phyloP scores from a whole-genome alignment of 2,329 filamentous ascomycete genomes.

The Fonsecaea erecta region DNA sequence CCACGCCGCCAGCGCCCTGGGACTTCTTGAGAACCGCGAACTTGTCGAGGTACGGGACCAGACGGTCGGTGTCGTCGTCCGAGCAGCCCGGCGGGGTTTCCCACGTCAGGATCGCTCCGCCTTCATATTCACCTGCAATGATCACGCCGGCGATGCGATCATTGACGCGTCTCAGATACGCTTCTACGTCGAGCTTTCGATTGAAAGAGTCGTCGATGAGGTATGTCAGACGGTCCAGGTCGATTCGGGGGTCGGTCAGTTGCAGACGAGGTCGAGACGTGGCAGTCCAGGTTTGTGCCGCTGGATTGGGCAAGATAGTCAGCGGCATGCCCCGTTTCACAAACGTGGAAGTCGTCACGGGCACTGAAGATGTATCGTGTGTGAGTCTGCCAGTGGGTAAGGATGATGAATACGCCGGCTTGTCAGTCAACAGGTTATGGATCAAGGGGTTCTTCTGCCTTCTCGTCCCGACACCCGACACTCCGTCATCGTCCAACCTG shows the following conservation, averaged over 20 bases:
- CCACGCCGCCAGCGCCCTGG: constrained; percentile 89
- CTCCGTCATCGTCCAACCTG: constrained; percentile 38
- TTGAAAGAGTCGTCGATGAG: constrained; percentile 94
- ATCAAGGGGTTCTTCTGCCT: constrained; percentile 82
- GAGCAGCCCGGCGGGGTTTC: constrained; percentile 71
- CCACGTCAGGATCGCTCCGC: constrained; percentile 93
- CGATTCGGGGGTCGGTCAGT: constrained; percentile 78
- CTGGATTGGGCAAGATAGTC: constrained; percentile 76
- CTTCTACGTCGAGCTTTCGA: constrained; percentile 77
- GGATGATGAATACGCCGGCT: constrained; percentile 89
- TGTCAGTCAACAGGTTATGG: constrained; percentile 94
- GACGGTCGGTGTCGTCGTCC: constrained; percentile 60
- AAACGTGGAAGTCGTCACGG: constrained; percentile 68
- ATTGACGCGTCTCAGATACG: constrained; percentile 82
- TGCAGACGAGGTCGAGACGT: constrained; percentile 67
- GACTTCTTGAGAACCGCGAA: constrained; percentile 89
- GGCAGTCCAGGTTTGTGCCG: constrained; percentile 68
- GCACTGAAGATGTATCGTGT: constrained; percentile 38
- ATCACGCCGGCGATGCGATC: constrained; percentile 86
- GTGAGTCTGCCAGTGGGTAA: constrained; percentile 72
- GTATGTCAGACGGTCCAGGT: constrained; percentile 79
- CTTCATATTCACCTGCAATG: constrained; percentile 94
- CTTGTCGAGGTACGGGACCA: constrained; percentile 95
- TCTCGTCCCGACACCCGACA: constrained; percentile 59
- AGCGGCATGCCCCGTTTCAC: constrained; percentile 91